Base-by-base conservation (phyloP, 306 rosid genomes). In the Heteromeles arbutifolia region DNA sequence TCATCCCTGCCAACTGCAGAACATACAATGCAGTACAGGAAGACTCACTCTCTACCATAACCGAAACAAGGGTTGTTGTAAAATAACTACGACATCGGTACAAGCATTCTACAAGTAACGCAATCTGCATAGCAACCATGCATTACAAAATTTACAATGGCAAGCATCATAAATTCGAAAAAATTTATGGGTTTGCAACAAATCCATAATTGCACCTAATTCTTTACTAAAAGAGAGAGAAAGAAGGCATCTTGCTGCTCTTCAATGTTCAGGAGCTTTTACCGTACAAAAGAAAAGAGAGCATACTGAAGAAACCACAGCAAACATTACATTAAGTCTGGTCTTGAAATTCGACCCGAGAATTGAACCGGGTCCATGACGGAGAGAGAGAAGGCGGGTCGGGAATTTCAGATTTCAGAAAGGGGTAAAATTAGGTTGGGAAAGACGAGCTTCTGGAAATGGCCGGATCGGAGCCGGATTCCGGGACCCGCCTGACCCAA, bases 401-500 rank as follows among this genome's bases (percentile, higher is more conserved):
- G 74, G 61, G 53, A 59, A 31, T 63, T 44, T 41, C 61, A 48
- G 8, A 34, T 34, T 34, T 34, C 39, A 34, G 39, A 50, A 63
- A 19, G 52, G 43, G 15, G 68, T 70, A 78, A 39, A 39, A 32
- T 65, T 74, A 29, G 52, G 25, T 17, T 26, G 8, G 25, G 67
- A 54, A 56, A 65, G 54, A 29, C 73, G 53, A 63, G 78, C 74
- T 24, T 14, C 74, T 17, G 24, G 74, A 29, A 56, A 56, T 50
- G 52, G 74, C 81, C 86, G 83, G 74, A 62, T 74, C 76, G 67
- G 70, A 64, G 43, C 31, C 70, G 70, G 57, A 37, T 57, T 74
- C 58, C 80, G 53, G 10, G 72, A 69, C 82, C 87, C 84, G 83
- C 53, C 75, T 64, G 82, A 81, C 81, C 82, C 73, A 76, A 61